Base-by-base conservation (phyloP, 139 green algal genomes). In the Volvox africanus region DNA sequence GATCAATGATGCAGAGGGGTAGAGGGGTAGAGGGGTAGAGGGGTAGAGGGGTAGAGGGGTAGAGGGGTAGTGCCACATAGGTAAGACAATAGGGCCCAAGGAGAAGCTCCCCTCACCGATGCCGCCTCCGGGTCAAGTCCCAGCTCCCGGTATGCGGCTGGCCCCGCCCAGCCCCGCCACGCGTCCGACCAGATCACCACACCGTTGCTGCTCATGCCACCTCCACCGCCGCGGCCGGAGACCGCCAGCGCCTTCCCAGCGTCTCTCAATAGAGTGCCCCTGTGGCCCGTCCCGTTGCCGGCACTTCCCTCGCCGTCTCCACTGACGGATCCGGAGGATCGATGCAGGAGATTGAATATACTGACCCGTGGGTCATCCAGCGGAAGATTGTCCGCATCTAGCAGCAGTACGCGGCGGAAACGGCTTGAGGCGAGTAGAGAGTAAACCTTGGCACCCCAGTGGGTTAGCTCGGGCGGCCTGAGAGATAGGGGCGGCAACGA, bases 121-220 rank as follows among this genome's bases (percentile, higher is more conserved):
- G 86, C 55, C 1, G 32, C 73, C 18, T 19, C 13, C 32, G 50
- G 21, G 12, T 90, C 55, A 32, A 90, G 75, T 26, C 86, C 86
- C 73, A 84, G 44, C 75, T 67, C 32, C 86, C 13, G 50, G 26
- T 69, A 90, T 12, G 86, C 86, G 0, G 0, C 86, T 32, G 36
- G 16, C 20, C 55, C 73, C 37, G 89, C 86, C 81, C 86, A 91
- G 30, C 90, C 71, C 19, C 69, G 36, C 65, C 89, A 88, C 73
- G 75, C 35, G 69, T 89, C 92, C 78, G 76, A 68, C 78, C 88
- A 92, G 68, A 90, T 6, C 50, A 73, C 28, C 35, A 86, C 92
- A 75, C 93, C 92, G 30, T 82, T 22, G 26, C 67, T 55, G n/a
- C 85, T 91, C 28, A 33, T 22, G 81, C 44, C 9, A 9, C 44